phyloP scores from a whole-genome alignment of 2,329 filamentous ascomycete genomes.

The Ceratocystis ficicola region DNA sequence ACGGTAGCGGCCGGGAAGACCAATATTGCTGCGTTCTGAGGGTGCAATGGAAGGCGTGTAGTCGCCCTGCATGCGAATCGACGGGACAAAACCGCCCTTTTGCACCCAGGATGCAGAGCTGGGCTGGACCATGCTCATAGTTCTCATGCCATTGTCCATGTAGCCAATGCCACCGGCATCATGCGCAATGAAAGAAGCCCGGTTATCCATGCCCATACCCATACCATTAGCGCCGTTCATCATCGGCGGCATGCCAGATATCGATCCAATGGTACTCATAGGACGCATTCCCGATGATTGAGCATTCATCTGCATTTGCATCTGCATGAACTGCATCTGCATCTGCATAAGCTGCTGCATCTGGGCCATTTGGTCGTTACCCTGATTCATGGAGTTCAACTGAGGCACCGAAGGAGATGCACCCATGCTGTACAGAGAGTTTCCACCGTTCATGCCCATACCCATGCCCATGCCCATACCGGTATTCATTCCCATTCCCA shows the following conservation, averaged over 20 bases:
- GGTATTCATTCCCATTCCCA: slow-evolving; percentile 16
- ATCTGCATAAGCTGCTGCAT: slow-evolving; percentile 46
- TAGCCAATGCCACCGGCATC: slow-evolving; percentile 37
- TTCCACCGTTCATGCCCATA: slow-evolving; percentile 16
- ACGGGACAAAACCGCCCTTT: slow-evolving; percentile 38
- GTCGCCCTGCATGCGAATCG: slow-evolving; percentile 39
- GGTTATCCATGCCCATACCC: slow-evolving; percentile 31
- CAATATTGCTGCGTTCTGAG: slow-evolving; percentile 88
- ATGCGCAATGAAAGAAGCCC: slow-evolving; percentile 38
- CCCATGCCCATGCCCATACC: slow-evolving; percentile 17
- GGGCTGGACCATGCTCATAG: slow-evolving; percentile 76
- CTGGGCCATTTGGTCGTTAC: slow-evolving; percentile 27
- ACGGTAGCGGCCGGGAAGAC: slow-evolving; percentile 77
- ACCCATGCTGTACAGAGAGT: slow-evolving; percentile 23
- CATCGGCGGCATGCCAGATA: slow-evolving; percentile 46
- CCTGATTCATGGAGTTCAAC: slow-evolving; percentile 24
- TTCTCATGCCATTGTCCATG: slow-evolving; percentile 43
- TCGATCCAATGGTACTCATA: slow-evolving; percentile 16
- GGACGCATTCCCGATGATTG: slow-evolving; percentile 19
- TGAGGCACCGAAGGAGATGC: slow-evolving; percentile 26
- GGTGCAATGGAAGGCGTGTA: slow-evolving; percentile 90
- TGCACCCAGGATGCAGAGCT: slow-evolving; percentile 46
- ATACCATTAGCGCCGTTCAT: slow-evolving; percentile 37
- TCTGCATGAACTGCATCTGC: slow-evolving; percentile 79
- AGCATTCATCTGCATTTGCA: slow-evolving; percentile 74